phyloP scores from a whole-genome alignment of 352 stramenopile species.

The Globisporangium uncinulatum region DNA sequence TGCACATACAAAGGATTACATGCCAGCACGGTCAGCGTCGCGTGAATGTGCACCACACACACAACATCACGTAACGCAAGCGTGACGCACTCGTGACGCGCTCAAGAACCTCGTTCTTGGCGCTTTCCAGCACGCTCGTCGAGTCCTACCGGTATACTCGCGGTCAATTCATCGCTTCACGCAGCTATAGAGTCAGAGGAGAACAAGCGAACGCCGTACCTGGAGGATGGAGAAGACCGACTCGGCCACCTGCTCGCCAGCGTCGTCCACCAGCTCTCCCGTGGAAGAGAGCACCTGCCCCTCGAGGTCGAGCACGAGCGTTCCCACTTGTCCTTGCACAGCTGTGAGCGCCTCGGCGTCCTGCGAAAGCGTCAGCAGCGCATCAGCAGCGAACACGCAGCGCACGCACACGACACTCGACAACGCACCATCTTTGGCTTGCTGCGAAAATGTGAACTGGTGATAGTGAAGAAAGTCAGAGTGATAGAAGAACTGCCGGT shows the following conservation, averaged over 20 bases:
- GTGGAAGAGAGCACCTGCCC: conserved; percentile 60
- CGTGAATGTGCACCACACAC: not conserved
- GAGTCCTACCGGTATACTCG: conserved; percentile 26
- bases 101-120: conserved; percentile 55
- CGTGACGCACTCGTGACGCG: conserved; percentile 47
- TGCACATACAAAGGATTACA: conserved; percentile 9
- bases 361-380: conserved; percentile 12
- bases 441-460: no score
- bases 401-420: no score
- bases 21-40: not conserved
- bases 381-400: not conserved
- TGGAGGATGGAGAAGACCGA: conserved; percentile 64
- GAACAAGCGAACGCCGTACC: conserved; percentile 9
- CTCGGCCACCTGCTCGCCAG: conserved; percentile 46
- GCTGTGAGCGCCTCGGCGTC: conserved; percentile 41
- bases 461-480: no score
- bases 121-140: conserved; percentile 41
- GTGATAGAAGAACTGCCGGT: no score
- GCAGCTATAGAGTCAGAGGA: not conserved
- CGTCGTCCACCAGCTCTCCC: conserved; percentile 44
- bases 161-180: not conserved
- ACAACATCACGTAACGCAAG: not conserved
- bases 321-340: conserved; percentile 52
- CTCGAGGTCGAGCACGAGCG: conserved; percentile 51
- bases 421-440: no score